Conservation (phyloP, 176 grass and related monocot genomes). For the Carex scoparia region DNA sequence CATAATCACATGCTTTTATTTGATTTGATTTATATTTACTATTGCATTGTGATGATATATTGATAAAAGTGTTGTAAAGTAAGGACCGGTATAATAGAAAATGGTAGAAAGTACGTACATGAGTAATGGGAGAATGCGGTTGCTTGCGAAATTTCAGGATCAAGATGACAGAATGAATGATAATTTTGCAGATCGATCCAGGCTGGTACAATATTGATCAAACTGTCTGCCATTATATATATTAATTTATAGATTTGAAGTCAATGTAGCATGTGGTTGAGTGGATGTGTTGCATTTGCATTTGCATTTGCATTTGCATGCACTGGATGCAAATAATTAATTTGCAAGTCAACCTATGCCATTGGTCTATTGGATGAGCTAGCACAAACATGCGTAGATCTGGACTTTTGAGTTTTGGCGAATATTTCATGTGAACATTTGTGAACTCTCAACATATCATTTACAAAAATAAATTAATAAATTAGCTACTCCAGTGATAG, state of each 20-base stretch:
- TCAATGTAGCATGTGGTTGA: constrained; percentile 2
- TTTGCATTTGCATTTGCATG: constrained; percentile 17
- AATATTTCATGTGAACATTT: neutral
- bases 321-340: neutral
- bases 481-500: no score
- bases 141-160: neutral
- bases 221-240: neutral
- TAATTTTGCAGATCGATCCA: neutral
- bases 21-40: neutral
- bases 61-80: neutral
- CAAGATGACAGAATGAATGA: constrained; percentile 8
- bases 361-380: neutral
- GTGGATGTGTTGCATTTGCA: constrained; percentile 9
- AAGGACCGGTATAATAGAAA: neutral
- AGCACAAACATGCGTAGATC: neutral
- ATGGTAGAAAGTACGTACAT: neutral
- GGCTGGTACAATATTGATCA: neutral
- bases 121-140: neutral
- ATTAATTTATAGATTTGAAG: neutral
- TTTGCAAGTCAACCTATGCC: neutral
- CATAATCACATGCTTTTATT: constrained; percentile 12
- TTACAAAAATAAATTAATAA: neutral
- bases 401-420: neutral
- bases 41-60: neutral
- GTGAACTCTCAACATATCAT: neutral